Conservation (phyloP, 2,329 filamentous ascomycete genomes). For the Cercospora brassicicola region DNA sequence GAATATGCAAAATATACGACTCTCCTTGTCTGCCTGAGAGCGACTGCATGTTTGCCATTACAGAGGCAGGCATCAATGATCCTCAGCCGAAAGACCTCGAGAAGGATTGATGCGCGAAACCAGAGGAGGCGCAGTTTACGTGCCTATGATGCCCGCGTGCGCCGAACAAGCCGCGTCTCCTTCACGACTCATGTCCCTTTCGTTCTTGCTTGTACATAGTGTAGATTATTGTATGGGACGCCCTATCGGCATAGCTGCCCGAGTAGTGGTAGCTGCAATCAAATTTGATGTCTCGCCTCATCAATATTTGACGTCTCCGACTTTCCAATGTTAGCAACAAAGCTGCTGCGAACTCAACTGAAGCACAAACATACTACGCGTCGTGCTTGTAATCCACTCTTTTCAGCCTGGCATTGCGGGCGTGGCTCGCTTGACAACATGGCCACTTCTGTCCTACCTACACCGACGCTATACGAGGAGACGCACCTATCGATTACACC, state of each 20-base stretch:
- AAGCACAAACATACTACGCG: not conserved
- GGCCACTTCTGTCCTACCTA: slow-evolving; percentile 11
- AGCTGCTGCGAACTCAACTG: slow-evolving; percentile 2
- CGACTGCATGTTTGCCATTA: slow-evolving; percentile 94
- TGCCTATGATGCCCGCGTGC: not conserved
- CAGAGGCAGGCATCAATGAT: slow-evolving; percentile 94
- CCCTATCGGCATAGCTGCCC: not conserved
- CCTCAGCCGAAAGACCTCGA: slow-evolving; percentile 94
- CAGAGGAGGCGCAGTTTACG: not conserved
- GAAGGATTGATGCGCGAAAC: slow-evolving; percentile 57
- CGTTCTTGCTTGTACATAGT: slow-evolving; percentile 5
- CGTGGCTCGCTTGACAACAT: slow-evolving; percentile 6
- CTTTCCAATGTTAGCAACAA: not conserved
- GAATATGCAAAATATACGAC: slow-evolving; percentile 99
- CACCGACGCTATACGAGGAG: slow-evolving; percentile 34
- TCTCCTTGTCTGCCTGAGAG: slow-evolving; percentile 95
- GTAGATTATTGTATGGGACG: not conserved
- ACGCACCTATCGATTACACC: slow-evolving; percentile 30
- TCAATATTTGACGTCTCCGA: not conserved
- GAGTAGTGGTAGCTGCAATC: not conserved
- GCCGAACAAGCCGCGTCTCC: not conserved
- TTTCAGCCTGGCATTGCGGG: not conserved
- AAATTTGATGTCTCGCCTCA: not conserved
- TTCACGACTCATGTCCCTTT: not conserved
- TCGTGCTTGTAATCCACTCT: not conserved